These are phyloP conservation scores for Ettlia oleoabundans DNA, from an alignment of 139 green algal species.

Conservation along the genomic window DNA sequence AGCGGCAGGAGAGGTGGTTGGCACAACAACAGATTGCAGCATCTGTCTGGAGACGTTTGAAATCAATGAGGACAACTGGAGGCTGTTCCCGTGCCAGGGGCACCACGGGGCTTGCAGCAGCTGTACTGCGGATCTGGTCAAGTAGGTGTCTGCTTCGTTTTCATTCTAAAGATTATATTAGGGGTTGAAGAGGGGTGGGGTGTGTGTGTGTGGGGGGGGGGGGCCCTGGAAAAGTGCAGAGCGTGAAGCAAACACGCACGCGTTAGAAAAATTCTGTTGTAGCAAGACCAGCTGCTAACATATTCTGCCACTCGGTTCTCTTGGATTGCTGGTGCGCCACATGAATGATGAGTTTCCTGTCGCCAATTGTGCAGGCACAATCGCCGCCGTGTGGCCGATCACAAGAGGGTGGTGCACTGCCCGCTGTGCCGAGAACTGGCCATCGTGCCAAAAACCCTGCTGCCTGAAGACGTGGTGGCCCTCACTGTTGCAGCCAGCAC, in stretches of 20 bases:
- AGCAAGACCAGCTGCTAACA: neutral
- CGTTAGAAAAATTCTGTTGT: too few species aligned
- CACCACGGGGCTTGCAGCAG: conserved; percentile 24
- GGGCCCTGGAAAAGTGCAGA: too few species aligned
- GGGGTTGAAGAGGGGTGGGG: too few species aligned
- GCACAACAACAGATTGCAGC: conserved; percentile 14
- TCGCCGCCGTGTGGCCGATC: neutral
- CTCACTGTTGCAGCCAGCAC: too few species aligned
- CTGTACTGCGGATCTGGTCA: conserved; percentile 31
- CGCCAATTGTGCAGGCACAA: neutral
- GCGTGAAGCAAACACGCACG: too few species aligned
- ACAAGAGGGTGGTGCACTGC: conserved; percentile 5
- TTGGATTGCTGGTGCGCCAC: neutral
- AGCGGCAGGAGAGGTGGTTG: neutral
- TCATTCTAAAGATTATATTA: too few species aligned
- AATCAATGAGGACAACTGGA: neutral
- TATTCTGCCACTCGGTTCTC: neutral
- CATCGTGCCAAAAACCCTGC: neutral
- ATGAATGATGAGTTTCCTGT: neutral
- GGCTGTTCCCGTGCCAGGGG: conserved; percentile 24
- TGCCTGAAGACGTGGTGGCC: neutral
- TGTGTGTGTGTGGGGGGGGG: too few species aligned
- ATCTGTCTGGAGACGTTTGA: conserved; percentile 36
- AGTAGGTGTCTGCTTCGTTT: conserved; percentile 8
- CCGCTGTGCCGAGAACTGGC: conserved; percentile 27